A percentile compares a stretch with the other conserved stretches of the same genome.
phyloP scores from a whole-genome alignment of 257 asterid genomes.

The Nicotiana undulata region DNA sequence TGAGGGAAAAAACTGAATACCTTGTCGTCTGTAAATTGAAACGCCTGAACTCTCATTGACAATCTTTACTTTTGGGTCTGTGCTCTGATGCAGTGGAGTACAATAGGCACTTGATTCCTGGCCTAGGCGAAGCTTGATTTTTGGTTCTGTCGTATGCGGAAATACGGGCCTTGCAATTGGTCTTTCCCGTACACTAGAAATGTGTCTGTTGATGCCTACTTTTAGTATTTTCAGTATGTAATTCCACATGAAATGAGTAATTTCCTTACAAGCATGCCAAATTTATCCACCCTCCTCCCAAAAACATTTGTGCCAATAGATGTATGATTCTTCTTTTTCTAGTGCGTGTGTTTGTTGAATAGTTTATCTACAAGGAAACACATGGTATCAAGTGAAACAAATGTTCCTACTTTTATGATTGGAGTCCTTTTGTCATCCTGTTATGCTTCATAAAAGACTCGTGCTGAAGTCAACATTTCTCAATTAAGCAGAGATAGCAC shows the following conservation, averaged over 20 bases:
- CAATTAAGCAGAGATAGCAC: neutral
- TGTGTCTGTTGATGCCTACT: neutral
- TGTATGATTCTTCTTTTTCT: no score
- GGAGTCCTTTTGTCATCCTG: neutral
- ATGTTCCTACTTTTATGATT: neutral
- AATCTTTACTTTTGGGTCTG: slow-evolving; percentile 2
- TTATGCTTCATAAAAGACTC: neutral
- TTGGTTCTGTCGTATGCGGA: neutral
- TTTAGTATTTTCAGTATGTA: neutral
- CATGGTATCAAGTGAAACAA: neutral
- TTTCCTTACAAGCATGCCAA: neutral
- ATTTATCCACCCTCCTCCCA: neutral
- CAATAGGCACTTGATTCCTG: neutral
- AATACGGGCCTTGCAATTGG: neutral
- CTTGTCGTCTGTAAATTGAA: slow-evolving; percentile 20
- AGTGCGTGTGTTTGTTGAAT: neutral
- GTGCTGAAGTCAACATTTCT: neutral
- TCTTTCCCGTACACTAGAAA: neutral
- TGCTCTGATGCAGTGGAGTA: slow-evolving; percentile 8
- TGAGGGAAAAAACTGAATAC: slow-evolving; percentile 23
- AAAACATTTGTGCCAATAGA: neutral
- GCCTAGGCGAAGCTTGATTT: neutral
- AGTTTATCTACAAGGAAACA: neutral
- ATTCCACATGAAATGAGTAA: neutral
- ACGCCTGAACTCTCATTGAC: neutral